Conservation (phyloP, 139 green algal genomes). For the Mesotaenium endlicherianum region DNA sequence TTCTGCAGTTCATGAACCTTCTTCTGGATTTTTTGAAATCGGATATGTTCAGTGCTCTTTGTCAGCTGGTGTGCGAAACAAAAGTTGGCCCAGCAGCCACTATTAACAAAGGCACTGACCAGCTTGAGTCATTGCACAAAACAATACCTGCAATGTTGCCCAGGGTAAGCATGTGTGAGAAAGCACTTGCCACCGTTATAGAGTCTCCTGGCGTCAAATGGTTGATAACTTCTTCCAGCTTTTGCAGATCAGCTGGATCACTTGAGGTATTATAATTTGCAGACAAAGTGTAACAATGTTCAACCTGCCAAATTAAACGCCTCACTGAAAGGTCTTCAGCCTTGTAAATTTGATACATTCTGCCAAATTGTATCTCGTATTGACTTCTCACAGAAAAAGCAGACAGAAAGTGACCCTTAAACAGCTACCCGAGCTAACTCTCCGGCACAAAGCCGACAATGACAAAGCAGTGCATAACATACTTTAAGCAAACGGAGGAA, state of each 20-base stretch:
- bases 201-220: constrained; percentile 21
- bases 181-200: constrained; percentile 44
- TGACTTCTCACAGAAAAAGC: no score
- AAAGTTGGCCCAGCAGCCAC: no score
- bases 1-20: no score
- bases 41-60: no score
- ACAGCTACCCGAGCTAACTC: background rate
- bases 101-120: no score
- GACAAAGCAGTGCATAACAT: background rate
- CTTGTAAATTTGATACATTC: background rate
- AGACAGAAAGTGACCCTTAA: background rate
- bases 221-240: constrained; percentile 45
- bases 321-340: background rate
- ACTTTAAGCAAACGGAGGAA: background rate
- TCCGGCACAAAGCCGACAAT: background rate
- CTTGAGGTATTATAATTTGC: constrained; percentile 24
- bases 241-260: constrained; percentile 16
- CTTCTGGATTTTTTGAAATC: no score
- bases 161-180: constrained; percentile 51
- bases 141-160: constrained; percentile 40
- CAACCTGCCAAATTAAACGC: constrained; percentile 10
- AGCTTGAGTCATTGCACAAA: no score
- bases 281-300: constrained; percentile 39
- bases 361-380: background rate
- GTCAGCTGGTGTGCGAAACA: no score